A percentile compares a stretch with the other conserved stretches of the same genome.
These are phyloP conservation scores for Piromyces finnis DNA, from an alignment of 192 early-diverging fungal species.

Conservation along the genomic window DNA sequence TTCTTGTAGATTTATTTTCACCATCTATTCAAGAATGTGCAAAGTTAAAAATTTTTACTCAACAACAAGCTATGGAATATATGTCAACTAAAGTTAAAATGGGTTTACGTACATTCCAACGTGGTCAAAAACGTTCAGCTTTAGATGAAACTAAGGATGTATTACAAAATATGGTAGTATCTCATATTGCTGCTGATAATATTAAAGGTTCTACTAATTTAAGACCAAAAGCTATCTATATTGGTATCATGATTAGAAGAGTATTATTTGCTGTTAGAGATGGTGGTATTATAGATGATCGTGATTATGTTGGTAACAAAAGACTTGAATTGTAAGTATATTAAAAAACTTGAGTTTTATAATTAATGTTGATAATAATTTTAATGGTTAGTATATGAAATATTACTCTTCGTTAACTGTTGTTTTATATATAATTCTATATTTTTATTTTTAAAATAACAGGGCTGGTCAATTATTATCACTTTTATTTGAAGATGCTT, in stretches of 20 bases:
- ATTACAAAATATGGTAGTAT: conserved; percentile 66
- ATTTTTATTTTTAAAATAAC: neutral
- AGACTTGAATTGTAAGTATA: conserved; percentile 71
- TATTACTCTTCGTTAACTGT: too few relatives aligned
- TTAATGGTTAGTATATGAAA: too few relatives aligned
- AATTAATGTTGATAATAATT: too few relatives aligned
- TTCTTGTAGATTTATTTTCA: conserved; percentile 63
- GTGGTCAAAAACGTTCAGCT: neutral
- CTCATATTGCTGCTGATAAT: conserved; percentile 55
- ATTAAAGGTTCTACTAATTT: conserved; percentile 52
- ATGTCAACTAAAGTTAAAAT: conserved; percentile 64
- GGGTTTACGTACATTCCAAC: conserved; percentile 10
- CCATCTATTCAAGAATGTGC: conserved; percentile 76
- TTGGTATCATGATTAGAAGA: conserved; percentile 84
- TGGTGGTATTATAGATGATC: conserved; percentile 74
- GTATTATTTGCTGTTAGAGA: conserved; percentile 72
- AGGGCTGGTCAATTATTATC: conserved; percentile 85
- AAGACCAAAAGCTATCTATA: conserved; percentile 76
- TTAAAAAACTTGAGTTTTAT: neutral
- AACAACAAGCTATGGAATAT: conserved; percentile 78
- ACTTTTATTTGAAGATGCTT: conserved; percentile 91
- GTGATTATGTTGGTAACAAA: conserved; percentile 98
- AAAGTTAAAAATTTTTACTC: conserved; percentile 58
- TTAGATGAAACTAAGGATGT: conserved; percentile 77
- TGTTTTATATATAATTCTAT: too few relatives aligned